Percentiles rank a stretch among this genome's conserved stretches.
Conservation (phyloP, 1,284 basidiomycete genomes). For the Somion occarium region DNA sequence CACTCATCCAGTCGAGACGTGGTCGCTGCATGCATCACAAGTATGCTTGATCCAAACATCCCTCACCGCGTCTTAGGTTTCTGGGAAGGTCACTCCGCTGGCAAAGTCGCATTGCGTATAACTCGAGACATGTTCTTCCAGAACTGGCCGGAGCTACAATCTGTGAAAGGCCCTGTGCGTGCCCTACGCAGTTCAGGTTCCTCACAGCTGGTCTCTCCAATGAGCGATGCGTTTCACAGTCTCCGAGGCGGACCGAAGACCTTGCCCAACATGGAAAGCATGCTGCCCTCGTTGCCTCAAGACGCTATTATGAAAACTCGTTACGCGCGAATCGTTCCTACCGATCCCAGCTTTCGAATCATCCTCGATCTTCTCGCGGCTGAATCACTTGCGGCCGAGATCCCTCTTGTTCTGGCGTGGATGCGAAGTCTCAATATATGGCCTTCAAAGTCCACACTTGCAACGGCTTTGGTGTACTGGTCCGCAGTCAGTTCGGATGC, state of each 20-base stretch:
- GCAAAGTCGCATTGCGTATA: slow-evolving; percentile 39
- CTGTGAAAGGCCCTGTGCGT: slow-evolving; percentile 23
- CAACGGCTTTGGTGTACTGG: slow-evolving; percentile 64
- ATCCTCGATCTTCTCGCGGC: slow-evolving; percentile 64
- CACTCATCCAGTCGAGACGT: neutral
- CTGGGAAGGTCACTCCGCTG: slow-evolving; percentile 45
- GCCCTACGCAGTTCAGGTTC: slow-evolving; percentile 27
- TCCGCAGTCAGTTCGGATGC: slow-evolving; percentile 62
- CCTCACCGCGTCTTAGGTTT: slow-evolving; percentile 27
- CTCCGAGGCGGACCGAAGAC: slow-evolving; percentile 5
- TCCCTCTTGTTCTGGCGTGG: slow-evolving; percentile 74
- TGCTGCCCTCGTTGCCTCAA: neutral
- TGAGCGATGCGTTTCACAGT: slow-evolving; percentile 23
- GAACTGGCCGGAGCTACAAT: slow-evolving; percentile 36
- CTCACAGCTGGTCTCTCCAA: slow-evolving; percentile 21
- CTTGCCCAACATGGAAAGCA: neutral
- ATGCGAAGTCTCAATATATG: slow-evolving; percentile 58
- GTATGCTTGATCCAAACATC: slow-evolving; percentile 20
- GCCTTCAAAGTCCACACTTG: slow-evolving; percentile 54
- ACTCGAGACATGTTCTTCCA: slow-evolving; percentile 49
- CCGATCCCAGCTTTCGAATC: slow-evolving; percentile 46
- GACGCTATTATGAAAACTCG: slow-evolving; percentile 7
- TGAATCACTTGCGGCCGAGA: slow-evolving; percentile 45
- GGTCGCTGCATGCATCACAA: neutral
- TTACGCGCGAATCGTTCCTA: slow-evolving; percentile 43